Conservation (phyloP, 2,329 filamentous ascomycete species). For the Penicillium concentricum region DNA sequence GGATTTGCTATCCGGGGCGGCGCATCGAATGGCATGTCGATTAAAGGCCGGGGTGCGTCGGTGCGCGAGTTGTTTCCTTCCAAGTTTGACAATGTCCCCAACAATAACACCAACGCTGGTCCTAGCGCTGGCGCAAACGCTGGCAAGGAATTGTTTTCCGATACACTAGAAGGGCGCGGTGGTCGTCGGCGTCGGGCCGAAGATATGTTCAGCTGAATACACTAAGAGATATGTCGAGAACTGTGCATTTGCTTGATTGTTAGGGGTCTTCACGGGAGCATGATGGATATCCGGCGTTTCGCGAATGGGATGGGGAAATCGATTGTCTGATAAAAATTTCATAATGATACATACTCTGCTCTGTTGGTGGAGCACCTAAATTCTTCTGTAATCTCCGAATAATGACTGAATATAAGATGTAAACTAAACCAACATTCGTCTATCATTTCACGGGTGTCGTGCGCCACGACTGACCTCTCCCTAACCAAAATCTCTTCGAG, state of each 20-base stretch:
- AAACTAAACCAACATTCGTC: not conserved
- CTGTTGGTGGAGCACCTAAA: not conserved
- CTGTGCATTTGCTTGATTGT: constrained; percentile 3
- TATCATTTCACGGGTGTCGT: not conserved
- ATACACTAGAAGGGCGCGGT: constrained; percentile 58
- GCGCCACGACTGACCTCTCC: not conserved
- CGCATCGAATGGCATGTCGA: constrained; percentile 56
- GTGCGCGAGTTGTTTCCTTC: constrained; percentile 69
- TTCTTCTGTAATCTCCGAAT: not conserved
- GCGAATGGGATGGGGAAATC: constrained; percentile 4
- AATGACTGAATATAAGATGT: not conserved
- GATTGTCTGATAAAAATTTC: constrained; percentile 9
- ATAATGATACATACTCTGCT: constrained; percentile 15
- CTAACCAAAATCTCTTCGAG: not conserved
- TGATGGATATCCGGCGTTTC: constrained; percentile 19
- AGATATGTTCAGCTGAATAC: constrained; percentile 65
- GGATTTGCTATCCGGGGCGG: constrained; percentile 42
- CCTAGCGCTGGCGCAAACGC: constrained; percentile 61
- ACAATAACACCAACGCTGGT: constrained; percentile 53
- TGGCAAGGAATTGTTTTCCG: constrained; percentile 68
- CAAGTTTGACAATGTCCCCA: constrained; percentile 44
- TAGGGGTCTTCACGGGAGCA: constrained; percentile 9
- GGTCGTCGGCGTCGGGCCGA: constrained; percentile 66
- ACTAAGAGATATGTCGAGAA: not conserved
- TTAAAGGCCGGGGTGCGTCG: constrained; percentile 68